phyloP scores from a whole-genome alignment of 1,139 yeast species.

The Zygotorulaspora mrakii region DNA sequence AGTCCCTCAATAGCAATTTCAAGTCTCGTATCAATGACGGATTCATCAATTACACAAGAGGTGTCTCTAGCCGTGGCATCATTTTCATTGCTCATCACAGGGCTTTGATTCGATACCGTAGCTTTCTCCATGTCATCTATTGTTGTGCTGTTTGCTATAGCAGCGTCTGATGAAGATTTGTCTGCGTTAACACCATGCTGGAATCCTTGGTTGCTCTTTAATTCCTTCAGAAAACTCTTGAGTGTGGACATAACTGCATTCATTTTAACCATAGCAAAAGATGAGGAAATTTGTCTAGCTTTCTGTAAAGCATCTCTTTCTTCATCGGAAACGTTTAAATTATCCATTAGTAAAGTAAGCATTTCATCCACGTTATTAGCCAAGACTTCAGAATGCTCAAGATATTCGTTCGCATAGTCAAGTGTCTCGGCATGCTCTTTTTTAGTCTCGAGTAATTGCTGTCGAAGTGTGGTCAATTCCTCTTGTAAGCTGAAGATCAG shows the following conservation, averaged over 20 bases:
- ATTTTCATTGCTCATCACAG: slow-evolving; percentile 1
- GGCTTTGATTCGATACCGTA: not conserved
- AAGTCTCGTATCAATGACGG: slow-evolving; percentile 25
- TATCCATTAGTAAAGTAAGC: slow-evolving; percentile 26
- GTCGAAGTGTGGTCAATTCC: slow-evolving; percentile 26
- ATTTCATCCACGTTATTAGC: slow-evolving; percentile 33
- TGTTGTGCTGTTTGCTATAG: slow-evolving; percentile 18
- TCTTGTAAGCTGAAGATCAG: slow-evolving; percentile 22
- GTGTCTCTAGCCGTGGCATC: not conserved
- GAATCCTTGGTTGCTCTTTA: slow-evolving; percentile 4
- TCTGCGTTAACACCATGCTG: slow-evolving; percentile 2
- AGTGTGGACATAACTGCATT: slow-evolving; percentile 32
- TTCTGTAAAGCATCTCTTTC: slow-evolving; percentile 32
- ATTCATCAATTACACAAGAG: slow-evolving; percentile 10
- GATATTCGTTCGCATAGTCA: slow-evolving; percentile 32
- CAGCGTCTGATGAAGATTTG: slow-evolving; percentile 4
- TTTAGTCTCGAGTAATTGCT: slow-evolving; percentile 29
- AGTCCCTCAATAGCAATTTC: slow-evolving; percentile 31
- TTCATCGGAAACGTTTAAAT: slow-evolving; percentile 26
- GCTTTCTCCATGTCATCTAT: slow-evolving; percentile 5
- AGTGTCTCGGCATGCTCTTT: slow-evolving; percentile 33
- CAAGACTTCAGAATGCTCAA: slow-evolving; percentile 35
- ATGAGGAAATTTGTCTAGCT: slow-evolving; percentile 32
- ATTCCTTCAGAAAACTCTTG: slow-evolving; percentile 22
- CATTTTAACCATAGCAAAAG: slow-evolving; percentile 36